Evolutionary conservation across 2,329 filamentous ascomycete genomes (phyloP), one percentile per base, ranked within the genome.

Genomic region (Ceratocystiopsis brevicomis): DNA sequence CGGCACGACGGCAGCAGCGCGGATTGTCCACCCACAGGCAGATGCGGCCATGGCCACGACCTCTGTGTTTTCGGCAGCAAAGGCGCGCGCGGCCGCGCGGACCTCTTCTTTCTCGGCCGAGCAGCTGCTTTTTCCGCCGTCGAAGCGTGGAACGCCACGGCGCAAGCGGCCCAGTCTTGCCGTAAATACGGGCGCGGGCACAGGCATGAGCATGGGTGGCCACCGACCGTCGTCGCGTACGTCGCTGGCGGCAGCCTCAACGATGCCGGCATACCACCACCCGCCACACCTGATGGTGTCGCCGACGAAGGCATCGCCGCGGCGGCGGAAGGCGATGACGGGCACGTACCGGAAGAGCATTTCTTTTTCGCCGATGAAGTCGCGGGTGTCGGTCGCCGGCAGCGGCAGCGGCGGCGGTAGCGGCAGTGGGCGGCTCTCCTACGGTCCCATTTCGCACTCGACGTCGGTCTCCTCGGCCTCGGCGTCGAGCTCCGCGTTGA

Each of bases 311-410:
- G 69, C 69, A 30, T 90, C 86, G 16, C 87, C 88, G n/a, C 75
- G 81, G 49, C 75, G 86, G 53, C 77, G 83, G 50, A 90, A 82
- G 63, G 62, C 59, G 33, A 42, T 41, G 2, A 50, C 75, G 60
- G 53, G 78, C 67, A 58, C 57, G 47, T 52, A 58, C 19, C 68
- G 69, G 47, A 94, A 92, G 61, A 75, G 76, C 13, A 68, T 94
- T 40, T 73, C 75, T 30, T 92, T 92, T 54, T 86, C 85, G 1
- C 85, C 86, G 0, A 78, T 78, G 48, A 93, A 83, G 61, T 77
- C 82, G 61, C 79, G 78, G 59, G 69, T 73, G 11, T 14, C 39
- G 21, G 36, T 40, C 11, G 25, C 16, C 25, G 37, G 37, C 33
- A 37, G 38, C 25, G 36, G 45, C 25, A 30, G 37, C 33, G 32